Evolutionary conservation across 176 grass and related monocot species (phyloP).

Genomic region (Stipa capillata): DNA sequence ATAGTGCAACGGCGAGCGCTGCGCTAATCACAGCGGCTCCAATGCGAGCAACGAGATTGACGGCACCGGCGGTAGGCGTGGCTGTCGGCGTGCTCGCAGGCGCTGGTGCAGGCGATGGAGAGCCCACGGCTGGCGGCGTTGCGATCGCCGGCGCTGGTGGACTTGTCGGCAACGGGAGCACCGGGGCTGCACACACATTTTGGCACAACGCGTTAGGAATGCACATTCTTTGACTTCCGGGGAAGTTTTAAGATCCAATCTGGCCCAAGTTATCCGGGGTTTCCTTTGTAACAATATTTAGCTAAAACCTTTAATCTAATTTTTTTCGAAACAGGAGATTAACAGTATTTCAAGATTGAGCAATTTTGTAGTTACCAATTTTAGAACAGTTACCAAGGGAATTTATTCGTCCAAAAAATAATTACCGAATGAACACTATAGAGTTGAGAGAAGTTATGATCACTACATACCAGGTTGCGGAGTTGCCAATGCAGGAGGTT

Average conservation of each 20-base stretch:
- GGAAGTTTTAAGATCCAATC: background rate
- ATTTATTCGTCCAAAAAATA: too few relatives aligned
- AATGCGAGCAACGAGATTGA: background rate
- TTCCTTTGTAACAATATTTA: too few relatives aligned
- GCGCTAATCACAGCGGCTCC: background rate
- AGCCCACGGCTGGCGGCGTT: background rate
- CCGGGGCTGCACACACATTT: slow-evolving; percentile 8
- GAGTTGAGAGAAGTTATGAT: background rate
- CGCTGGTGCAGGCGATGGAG: background rate
- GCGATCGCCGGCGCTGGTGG: background rate
- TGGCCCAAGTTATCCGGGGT: too few relatives aligned
- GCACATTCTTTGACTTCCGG: background rate
- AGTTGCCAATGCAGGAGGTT: background rate
- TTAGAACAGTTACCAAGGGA: too few relatives aligned
- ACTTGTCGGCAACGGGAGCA: background rate
- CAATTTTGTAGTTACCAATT: background rate
- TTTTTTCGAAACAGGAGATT: too few relatives aligned
- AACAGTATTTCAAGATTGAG: too few relatives aligned
- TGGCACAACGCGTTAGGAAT: background rate
- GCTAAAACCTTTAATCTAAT: too few relatives aligned
- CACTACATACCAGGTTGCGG: background rate
- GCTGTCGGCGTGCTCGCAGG: background rate
- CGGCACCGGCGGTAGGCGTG: background rate
- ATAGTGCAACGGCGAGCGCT: background rate
- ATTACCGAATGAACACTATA: too few relatives aligned